phyloP scores from a whole-genome alignment of 2,329 filamentous ascomycete genomes.

The Penicillium sp. region DNA sequence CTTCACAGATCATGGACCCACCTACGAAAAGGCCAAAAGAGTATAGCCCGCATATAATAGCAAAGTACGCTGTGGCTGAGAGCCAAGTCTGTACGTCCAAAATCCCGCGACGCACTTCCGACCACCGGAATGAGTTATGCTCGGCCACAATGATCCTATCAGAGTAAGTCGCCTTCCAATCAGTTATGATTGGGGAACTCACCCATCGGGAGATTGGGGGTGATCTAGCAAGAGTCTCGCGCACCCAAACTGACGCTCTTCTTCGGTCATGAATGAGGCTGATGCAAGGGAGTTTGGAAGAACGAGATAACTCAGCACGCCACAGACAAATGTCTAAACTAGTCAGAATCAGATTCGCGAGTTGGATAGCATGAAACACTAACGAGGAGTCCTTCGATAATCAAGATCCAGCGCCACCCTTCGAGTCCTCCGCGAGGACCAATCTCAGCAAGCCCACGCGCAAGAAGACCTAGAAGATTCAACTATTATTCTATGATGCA shows the following conservation, averaged over 20 bases:
- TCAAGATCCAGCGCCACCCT: slow-evolving; percentile 59
- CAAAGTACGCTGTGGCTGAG: slow-evolving; percentile 57
- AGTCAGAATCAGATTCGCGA: slow-evolving; percentile 1
- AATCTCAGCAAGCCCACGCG: slow-evolving; percentile 57
- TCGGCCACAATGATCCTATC: slow-evolving; percentile 20
- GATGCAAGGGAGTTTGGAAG: slow-evolving; percentile 54
- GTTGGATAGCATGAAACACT: neutral
- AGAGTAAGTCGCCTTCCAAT: slow-evolving; percentile 4
- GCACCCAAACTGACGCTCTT: slow-evolving; percentile 49
- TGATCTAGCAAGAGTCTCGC: slow-evolving; percentile 42
- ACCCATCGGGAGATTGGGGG: slow-evolving; percentile 24
- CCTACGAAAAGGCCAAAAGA: slow-evolving; percentile 58
- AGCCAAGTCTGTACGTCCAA: slow-evolving; percentile 59
- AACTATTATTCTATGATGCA: no score
- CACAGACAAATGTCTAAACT: slow-evolving; percentile 50
- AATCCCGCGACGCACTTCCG: slow-evolving; percentile 57
- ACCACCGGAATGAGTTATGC: slow-evolving; percentile 53
- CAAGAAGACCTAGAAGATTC: slow-evolving; percentile 47
- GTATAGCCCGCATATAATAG: slow-evolving; percentile 53
- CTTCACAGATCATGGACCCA: slow-evolving; percentile 15
- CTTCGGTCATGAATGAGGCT: slow-evolving; percentile 49
- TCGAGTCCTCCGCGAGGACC: slow-evolving; percentile 49
- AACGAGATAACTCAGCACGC: slow-evolving; percentile 47
- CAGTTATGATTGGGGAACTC: slow-evolving; percentile 8
- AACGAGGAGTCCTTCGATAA: slow-evolving; percentile 50